Conservation (phyloP, 2,329 filamentous ascomycete genomes). For the Tricladium varicosporioides region DNA sequence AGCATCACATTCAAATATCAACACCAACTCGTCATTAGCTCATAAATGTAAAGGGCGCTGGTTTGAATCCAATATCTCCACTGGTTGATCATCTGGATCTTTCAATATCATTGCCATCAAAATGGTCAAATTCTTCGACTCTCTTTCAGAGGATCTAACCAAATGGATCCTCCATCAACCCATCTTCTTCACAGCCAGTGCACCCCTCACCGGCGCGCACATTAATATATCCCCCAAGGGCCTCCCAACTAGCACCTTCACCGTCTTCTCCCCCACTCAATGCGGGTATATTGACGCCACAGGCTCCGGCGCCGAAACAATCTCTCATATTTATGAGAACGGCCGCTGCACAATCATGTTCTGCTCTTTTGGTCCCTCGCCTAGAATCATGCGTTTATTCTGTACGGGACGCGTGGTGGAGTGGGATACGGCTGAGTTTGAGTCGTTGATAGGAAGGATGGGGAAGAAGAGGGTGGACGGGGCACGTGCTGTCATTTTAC, state of each 20-base stretch:
- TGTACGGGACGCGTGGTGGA: conserved; percentile 60
- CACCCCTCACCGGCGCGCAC: conserved; percentile 65
- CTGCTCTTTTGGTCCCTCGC: conserved; percentile 58
- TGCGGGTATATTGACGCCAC: conserved; percentile 72
- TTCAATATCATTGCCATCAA: conserved; percentile 1
- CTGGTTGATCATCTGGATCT: neutral
- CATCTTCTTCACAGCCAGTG: conserved; percentile 74
- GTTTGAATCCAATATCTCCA: too few relatives aligned
- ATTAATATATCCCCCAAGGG: conserved; percentile 81
- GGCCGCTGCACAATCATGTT: conserved; percentile 74
- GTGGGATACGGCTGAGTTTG: conserved; percentile 52
- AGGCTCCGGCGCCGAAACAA: conserved; percentile 74
- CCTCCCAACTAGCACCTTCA: conserved; percentile 59
- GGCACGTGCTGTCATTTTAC: conserved; percentile 57
- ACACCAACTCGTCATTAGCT: too few relatives aligned
- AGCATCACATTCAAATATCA: too few relatives aligned
- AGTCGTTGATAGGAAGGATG: conserved; percentile 43
- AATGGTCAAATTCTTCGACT: conserved; percentile 60
- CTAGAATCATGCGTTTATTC: conserved; percentile 64
- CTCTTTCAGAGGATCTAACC: conserved; percentile 53
- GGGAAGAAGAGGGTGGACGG: conserved; percentile 43
- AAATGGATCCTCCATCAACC: conserved; percentile 66
- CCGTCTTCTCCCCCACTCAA: conserved; percentile 53
- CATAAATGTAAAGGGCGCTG: too few relatives aligned
- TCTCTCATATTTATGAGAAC: conserved; percentile 74